A percentile compares a stretch with the other conserved stretches of the same genome.
These are phyloP conservation scores for Toxoplasma gondii DNA, from an alignment of 169 alveolate genomes.

Conservation along the genomic window DNA sequence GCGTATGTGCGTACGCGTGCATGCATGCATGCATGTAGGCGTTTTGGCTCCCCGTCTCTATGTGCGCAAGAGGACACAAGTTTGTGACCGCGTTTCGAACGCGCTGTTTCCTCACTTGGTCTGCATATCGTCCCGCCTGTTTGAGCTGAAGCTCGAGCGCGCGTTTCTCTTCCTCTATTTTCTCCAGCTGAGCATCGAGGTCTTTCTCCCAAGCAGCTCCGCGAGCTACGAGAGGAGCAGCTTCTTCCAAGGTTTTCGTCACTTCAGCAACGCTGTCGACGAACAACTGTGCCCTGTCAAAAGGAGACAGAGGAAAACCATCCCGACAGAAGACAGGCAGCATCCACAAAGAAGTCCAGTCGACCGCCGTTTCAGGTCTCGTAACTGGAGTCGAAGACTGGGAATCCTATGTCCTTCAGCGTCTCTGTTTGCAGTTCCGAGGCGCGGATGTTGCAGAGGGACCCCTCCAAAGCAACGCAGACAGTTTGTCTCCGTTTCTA, in stretches of 20 bases:
- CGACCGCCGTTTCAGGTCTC: no score
- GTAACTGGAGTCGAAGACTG: no score
- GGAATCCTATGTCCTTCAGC: no score
- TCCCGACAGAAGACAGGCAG: neutral
- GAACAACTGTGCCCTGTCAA: neutral
- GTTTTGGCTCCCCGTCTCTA: no score
- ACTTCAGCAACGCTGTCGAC: neutral
- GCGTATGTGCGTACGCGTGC: neutral
- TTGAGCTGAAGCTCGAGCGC: neutral
- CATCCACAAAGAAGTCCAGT: no score
- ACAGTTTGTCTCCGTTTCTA: no score
- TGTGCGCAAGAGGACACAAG: neutral
- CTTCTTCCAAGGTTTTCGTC: neutral
- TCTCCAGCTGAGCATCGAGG: neutral
- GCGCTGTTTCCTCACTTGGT: neutral
- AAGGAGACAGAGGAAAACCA: neutral
- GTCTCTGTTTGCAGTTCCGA: no score
- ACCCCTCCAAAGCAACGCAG: no score
- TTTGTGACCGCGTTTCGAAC: neutral
- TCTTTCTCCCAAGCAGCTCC: constrained; percentile 4
- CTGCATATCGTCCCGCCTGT: neutral
- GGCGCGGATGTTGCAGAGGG: no score
- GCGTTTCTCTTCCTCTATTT: neutral
- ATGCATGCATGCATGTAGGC: no score
- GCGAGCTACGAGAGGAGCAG: neutral